Percentiles rank a stretch among this genome's conserved stretches.
Conservation (phyloP, 2,329 filamentous ascomycete genomes). For the Passalora sequoiae region DNA sequence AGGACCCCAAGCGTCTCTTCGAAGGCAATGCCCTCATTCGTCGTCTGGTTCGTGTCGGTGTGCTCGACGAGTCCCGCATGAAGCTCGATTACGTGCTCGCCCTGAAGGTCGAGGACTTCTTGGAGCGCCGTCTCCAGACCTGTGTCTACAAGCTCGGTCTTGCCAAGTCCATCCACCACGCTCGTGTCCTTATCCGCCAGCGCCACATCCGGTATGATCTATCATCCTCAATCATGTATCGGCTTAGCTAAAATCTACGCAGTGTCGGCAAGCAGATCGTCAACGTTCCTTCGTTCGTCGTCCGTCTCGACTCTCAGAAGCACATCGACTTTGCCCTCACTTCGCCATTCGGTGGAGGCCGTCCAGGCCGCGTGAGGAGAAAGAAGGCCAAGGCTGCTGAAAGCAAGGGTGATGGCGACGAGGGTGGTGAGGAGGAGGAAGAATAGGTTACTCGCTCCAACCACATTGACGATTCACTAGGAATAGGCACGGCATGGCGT, state of each 20-base stretch:
- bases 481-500: conserved; percentile 22
- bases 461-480: conserved; percentile 21
- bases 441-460: conserved; percentile 27
- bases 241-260: conserved; percentile 25
- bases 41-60: conserved; percentile 98
- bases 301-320: conserved; percentile 99
- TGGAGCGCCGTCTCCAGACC: conserved; percentile 99
- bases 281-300: conserved; percentile 99
- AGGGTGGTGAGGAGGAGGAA: conserved; percentile 69
- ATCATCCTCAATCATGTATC: conserved; percentile 4
- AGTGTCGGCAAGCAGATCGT: conserved; percentile 99
- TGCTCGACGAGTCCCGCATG: conserved; percentile 99
- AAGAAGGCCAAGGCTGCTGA: conserved; percentile 99
- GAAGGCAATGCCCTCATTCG: conserved; percentile 99
- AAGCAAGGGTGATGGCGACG: conserved; percentile 74
- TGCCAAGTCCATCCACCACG: conserved; percentile 99
- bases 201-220: conserved; percentile 77
- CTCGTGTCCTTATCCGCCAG: conserved; percentile 98
- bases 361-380: conserved; percentile 94
- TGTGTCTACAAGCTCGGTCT: conserved; percentile 99
- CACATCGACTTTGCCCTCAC: conserved; percentile 99
- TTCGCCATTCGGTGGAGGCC: conserved; percentile 95
- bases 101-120: conserved; percentile 98
- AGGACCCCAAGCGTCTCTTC: conserved; percentile 99
- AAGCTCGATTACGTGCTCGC: conserved; percentile 99